These are phyloP conservation scores for Candida stauntonica DNA, from an alignment of 805 yeast genomes.

Conservation along the genomic window DNA sequence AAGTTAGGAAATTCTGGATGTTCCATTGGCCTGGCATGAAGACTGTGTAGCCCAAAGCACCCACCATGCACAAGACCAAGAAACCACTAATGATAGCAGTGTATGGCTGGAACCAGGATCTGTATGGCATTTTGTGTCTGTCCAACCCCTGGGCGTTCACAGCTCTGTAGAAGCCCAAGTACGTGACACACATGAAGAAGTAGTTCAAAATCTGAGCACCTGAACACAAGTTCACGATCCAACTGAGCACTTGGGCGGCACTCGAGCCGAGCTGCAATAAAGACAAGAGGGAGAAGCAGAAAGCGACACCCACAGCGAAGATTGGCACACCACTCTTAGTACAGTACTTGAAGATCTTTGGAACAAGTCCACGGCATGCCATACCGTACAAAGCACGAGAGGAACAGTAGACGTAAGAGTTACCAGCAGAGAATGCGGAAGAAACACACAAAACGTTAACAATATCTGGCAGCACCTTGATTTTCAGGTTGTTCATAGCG, in stretches of 20 bases:
- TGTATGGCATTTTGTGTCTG: slow-evolving; percentile 38
- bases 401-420: slow-evolving; percentile 57
- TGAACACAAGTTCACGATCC: slow-evolving; percentile 69
- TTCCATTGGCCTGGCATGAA: slow-evolving; percentile 70
- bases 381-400: slow-evolving; percentile 53
- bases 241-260: slow-evolving; percentile 59
- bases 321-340: slow-evolving; percentile 68
- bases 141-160: slow-evolving; percentile 46
- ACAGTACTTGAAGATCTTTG: slow-evolving; percentile 55
- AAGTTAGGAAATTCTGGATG: slow-evolving; percentile 58
- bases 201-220: slow-evolving; percentile 62
- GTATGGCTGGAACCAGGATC: slow-evolving; percentile 58
- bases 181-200: slow-evolving; percentile 52
- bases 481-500: slow-evolving; percentile 49
- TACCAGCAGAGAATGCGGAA: slow-evolving; percentile 54
- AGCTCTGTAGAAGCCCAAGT: slow-evolving; percentile 59
- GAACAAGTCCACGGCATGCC: slow-evolving; percentile 55
- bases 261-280: slow-evolving; percentile 55
- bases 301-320: slow-evolving; percentile 51
- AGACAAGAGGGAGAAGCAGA: slow-evolving; percentile 58
- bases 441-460: slow-evolving; percentile 49
- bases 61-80: slow-evolving; percentile 45
- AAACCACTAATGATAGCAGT: slow-evolving; percentile 43
- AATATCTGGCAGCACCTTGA: slow-evolving; percentile 45
- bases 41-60: slow-evolving; percentile 62